Evolutionary conservation across 495 filamentous ascomycete species (phyloP), one percentile per base, ranked within the genome.

Genomic region (Annulohypoxylon maeteangense): DNA sequence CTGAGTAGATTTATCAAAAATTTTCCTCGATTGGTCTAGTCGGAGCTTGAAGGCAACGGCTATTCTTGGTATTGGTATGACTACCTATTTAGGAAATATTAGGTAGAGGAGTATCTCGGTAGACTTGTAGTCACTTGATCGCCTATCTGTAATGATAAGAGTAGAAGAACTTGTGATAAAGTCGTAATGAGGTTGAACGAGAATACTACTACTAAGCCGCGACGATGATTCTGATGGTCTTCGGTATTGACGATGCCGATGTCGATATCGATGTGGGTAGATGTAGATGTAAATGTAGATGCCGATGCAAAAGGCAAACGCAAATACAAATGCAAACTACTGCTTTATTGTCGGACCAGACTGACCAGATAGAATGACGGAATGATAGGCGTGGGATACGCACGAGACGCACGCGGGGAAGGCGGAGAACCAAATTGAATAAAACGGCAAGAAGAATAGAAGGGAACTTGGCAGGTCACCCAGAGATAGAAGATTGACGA

Each of bases 371-470:
- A 42, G 57, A 60, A 57, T 32, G 38, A 45, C 22, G 7, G 32
- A 58, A 44, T 50, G 45, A 51, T 55, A 63, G 34, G 50, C 23
- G 23, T 48, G 11, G 4, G 45, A 25, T 48, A 54, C 29, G 50
- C 22, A 53, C 23, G 29, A 54, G 29, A 38, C 60, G 62, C 51
- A 69, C 62, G 59, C 50, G 54, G 64, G 67, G 54, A 25, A 48
- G 45, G 64, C 45, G 42, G 51, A 68, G 50, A 73, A 69, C 54
- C 55, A 53, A 71, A 36, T 55, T 57, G 29, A 65, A 67, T 73
- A 76, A 80, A 77, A 79, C 78, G 75, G 66, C 67, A 74, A 79
- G 72, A 78, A 71, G 71, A 77, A 70, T 71, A 63, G 77, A 78
- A 78, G 80, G 75, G 74, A 78, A 72, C 68, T 68, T 71, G 70